A percentile compares a stretch with the other conserved stretches of the same genome.
phyloP scores from a whole-genome alignment of 257 asterid genomes.

The Fraxinus cuspidata region DNA sequence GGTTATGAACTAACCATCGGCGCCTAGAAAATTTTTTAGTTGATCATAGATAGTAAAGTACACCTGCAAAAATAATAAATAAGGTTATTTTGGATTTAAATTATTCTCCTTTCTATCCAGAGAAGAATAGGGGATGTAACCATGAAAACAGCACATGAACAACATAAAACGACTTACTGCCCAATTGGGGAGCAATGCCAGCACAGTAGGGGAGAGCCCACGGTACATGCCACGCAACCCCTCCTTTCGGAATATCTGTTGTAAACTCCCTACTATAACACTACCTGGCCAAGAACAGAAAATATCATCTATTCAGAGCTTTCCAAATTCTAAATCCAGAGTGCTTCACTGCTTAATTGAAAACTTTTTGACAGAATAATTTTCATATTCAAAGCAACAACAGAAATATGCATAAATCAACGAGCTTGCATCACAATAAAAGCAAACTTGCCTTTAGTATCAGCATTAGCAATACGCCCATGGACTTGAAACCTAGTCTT shows the following conservation, averaged over 20 bases:
- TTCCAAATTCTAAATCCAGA: not conserved
- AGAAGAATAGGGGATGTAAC: not conserved
- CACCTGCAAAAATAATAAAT: constrained; percentile 57
- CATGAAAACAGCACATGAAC: not conserved
- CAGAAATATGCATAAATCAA: not conserved
- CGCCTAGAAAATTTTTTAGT: constrained; percentile 67
- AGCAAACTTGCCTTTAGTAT: constrained; percentile 61
- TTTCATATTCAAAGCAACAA: constrained; percentile 19
- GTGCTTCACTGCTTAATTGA: not conserved
- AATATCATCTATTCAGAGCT: constrained; percentile 12
- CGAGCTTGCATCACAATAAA: not conserved
- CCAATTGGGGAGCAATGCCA: constrained; percentile 96
- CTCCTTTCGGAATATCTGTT: constrained; percentile 77
- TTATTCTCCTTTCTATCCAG: not conserved
- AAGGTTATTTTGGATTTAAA: constrained; percentile 1
- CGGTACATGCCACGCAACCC: constrained; percentile 96
- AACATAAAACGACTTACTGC: constrained; percentile 57
- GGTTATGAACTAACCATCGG: constrained; percentile 67
- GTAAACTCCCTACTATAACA: constrained; percentile 83
- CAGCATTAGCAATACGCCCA: constrained; percentile 69
- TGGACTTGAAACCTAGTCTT: constrained; percentile 97
- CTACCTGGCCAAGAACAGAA: constrained; percentile 62
- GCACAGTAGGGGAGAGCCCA: constrained; percentile 92
- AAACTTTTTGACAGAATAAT: not conserved
- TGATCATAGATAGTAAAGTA: constrained; percentile 92